Conservation (phyloP, 2,329 filamentous ascomycete genomes). For the Aspergillus sp. region DNA sequence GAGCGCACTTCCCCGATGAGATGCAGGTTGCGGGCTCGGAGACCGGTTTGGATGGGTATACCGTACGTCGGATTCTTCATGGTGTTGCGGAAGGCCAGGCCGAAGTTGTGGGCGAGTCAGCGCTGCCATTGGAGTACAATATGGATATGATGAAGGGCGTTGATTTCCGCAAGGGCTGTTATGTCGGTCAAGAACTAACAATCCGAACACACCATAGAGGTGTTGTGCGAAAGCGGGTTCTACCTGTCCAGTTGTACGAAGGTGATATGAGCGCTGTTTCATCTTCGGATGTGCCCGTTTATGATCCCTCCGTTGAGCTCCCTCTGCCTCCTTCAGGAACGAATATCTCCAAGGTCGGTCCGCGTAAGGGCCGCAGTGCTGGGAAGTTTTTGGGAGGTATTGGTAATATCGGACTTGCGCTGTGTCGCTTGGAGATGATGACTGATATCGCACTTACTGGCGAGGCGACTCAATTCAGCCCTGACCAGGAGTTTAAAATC, state of each 20-base stretch:
- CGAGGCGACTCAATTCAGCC: constrained; percentile 60
- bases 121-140: constrained; percentile 85
- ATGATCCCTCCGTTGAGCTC: constrained; percentile 28
- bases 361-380: constrained; percentile 62
- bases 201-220: constrained; percentile 94
- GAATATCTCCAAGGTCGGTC: constrained; percentile 55
- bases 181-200: constrained; percentile 93
- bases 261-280: constrained; percentile 31
- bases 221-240: constrained; percentile 83
- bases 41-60: constrained; percentile 63
- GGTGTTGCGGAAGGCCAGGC: constrained; percentile 82
- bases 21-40: constrained; percentile 46
- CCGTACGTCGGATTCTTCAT: constrained; percentile 70
- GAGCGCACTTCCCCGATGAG: constrained; percentile 32
- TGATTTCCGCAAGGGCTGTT: constrained; percentile 95
- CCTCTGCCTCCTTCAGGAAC: constrained; percentile 38
- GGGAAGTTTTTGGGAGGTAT: constrained; percentile 79
- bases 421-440: constrained; percentile 90
- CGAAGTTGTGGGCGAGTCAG: constrained; percentile 70
- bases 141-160: constrained; percentile 82
- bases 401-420: constrained; percentile 81
- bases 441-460: constrained; percentile 73
- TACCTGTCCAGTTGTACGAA: constrained; percentile 75
- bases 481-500: constrained; percentile 63
- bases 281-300: constrained; percentile 52